Percentiles rank a stretch among this genome's conserved stretches.
Evolutionary conservation across 345 rosid species (phyloP).

Genomic region (Aurinia saxatilis): DNA sequence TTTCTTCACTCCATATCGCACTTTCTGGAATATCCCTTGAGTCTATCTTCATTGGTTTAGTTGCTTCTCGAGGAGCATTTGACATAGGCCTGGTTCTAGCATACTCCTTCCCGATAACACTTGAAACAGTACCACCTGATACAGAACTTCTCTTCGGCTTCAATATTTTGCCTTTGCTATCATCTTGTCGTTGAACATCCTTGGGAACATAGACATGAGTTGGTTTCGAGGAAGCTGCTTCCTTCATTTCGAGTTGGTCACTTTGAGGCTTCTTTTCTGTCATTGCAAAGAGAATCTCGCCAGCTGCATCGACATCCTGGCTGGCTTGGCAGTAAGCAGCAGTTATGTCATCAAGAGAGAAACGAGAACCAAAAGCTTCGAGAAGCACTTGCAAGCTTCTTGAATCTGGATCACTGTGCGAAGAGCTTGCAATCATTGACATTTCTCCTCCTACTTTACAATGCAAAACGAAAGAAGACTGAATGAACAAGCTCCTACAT

Average conservation of each 20-base stretch:
- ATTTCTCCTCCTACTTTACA: conserved; percentile 19
- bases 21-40: conserved; percentile 38
- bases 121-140: conserved; percentile 42
- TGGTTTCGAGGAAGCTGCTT: conserved; percentile 19
- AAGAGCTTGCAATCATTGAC: conserved; percentile 19
- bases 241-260: not conserved
- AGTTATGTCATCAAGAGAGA: conserved; percentile 44
- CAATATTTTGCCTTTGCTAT: conserved; percentile 13
- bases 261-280: conserved; percentile 3
- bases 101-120: conserved; percentile 42
- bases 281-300: conserved; percentile 40
- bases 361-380: conserved; percentile 38
- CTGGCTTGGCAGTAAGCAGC: conserved; percentile 36
- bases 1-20: conserved; percentile 31
- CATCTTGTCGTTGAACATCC: conserved; percentile 9
- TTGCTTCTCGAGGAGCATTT: conserved; percentile 23
- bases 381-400: conserved; percentile 36
- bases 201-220: conserved; percentile 14
- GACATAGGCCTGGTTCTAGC: conserved; percentile 22
- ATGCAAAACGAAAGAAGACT: not conserved
- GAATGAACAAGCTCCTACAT: conserved; percentile 6
- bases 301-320: conserved; percentile 29
- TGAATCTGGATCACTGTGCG: conserved; percentile 25
- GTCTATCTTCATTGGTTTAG: conserved; percentile 44
- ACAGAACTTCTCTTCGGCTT: conserved; percentile 28